Evolutionary conservation across 306 rosid species (phyloP), one percentile per base, ranked within the genome.

Genomic region (Lablab purpureus): DNA sequence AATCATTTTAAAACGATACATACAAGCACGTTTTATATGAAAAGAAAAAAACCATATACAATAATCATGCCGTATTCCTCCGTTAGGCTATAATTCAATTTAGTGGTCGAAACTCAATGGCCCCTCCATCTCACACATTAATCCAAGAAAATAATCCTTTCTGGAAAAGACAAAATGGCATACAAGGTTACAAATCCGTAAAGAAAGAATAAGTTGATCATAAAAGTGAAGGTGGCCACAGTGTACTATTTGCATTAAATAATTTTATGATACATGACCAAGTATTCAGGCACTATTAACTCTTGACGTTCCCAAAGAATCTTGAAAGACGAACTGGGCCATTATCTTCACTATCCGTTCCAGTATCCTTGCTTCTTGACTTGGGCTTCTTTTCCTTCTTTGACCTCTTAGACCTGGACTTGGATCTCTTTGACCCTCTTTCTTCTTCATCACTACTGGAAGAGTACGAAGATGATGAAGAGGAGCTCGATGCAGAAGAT

Each of bases 251-350:
- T 34, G 75, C 77, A 66, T n/a, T 60, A 84, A 80, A 78, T 82
- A 74, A 67, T 59, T 78, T 85, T 85, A 80, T 75, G 72, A 72
- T 82, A 75, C 91, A 88, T 68, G 67, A 58, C 85, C 82, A 49
- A 18, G 70, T 67, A 62, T 27, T 78, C 77, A 71, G 83, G 75
- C 67, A 83, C 77, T 67, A 30, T 87, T 68, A 82, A 80, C 84
- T 90, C 91, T 90, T 96, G 62, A 70, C 82, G 56, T 34, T 84
- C 76, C 86, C 97, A 74, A 96, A 96, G 87, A 96, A 96, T 88
- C 88, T 90, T 30, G 98, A 96, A 58, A 96, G 99, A 51, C 91
- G 97, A 74, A 93, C 91, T 5, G 98, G 99, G 15, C 99, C 99
- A 27, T 67, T 89, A 84, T 74, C 84, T 62, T 89, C 96, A 3